phyloP scores from a whole-genome alignment of 2,329 filamentous ascomycete species.

The Botrytis galanthina region DNA sequence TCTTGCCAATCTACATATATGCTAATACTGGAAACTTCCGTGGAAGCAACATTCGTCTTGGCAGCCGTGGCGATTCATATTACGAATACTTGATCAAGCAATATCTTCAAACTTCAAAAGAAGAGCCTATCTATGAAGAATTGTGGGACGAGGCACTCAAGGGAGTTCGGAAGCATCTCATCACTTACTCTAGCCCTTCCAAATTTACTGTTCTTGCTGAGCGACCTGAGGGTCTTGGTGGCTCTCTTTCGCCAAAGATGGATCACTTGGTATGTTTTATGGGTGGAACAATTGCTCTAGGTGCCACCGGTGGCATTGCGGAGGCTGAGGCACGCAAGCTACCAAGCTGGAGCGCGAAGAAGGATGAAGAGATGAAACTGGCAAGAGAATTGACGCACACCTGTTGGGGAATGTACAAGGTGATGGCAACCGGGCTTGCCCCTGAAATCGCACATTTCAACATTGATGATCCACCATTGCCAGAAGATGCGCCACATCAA shows the following conservation, averaged over 20 bases:
- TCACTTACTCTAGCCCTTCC: constrained; percentile 80
- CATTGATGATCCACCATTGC: constrained; percentile 64
- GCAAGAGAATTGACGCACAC: constrained; percentile 92
- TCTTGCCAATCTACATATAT: constrained; percentile 89
- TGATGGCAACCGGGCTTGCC: constrained; percentile 85
- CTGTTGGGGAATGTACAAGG: constrained; percentile 97
- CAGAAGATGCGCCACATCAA: constrained; percentile 54
- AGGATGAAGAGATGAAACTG: constrained; percentile 84
- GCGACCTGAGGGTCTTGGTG: constrained; percentile 69
- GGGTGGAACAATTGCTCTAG: constrained; percentile 91
- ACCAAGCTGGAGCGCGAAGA: constrained; percentile 69
- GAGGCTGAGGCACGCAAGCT: constrained; percentile 72
- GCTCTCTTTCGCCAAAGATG: constrained; percentile 80
- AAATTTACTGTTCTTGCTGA: constrained; percentile 90
- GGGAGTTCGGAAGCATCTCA: constrained; percentile 85
- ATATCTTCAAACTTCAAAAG: constrained; percentile 85
- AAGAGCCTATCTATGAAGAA: constrained; percentile 81
- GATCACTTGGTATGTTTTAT: constrained; percentile 98
- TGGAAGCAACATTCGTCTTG: constrained; percentile 83
- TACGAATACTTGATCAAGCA: constrained; percentile 99
- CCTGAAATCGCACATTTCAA: constrained; percentile 93
- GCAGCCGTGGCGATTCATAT: constrained; percentile 93
- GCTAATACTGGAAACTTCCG: constrained; percentile 75
- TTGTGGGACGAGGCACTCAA: constrained; percentile 88
- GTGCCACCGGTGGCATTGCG: constrained; percentile 73